Base-by-base conservation (phyloP, 2,329 filamentous ascomycete genomes). In the Penicillium aurantiogriseum region DNA sequence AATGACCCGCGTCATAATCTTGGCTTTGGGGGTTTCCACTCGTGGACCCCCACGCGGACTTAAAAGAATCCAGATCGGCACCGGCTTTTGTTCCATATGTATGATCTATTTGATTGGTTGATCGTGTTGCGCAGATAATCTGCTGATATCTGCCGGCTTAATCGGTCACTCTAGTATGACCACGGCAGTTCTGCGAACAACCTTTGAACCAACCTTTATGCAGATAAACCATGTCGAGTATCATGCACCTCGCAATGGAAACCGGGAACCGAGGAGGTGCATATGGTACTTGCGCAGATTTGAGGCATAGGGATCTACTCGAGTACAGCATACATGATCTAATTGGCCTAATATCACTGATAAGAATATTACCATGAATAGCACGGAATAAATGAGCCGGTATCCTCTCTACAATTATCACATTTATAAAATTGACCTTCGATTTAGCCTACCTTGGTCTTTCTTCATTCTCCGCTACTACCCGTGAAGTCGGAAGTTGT, bases 401-500 rank as follows among this genome's bases (percentile, higher is more conserved):
- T 23, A 23, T 23, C 23, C 23, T 23, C 23, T 23, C 23, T 23
- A 23, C 23, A 23, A 23, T 23, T 5, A 23, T 23, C 23, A 23
- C 23, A 23, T 1, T 23, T 23, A 23, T 23, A 23, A 23, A 1
- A 23, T 23, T 23, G 0, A 23, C 23, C 23, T 23, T 23, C 4
- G 23, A 23, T 23, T 27, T 27, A 27, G 25, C 25, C 25, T 27
- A 27, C 33, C 15, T 8, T 17, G 13, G 33, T 35, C 33, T 35
- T 35, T 35, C 33, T 17, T 35, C 3, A 4, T 17, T 7, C 17
- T 35, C 6, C 36, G 19, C 47, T 55, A 31, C 46, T 45, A 19
- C 40, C 39, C 23, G 40, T 43, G 54, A 21, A 46, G 35, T n/a
- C 54, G 54, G 49, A 53, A 42, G 36, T 53, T 53, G 54, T 21